Evolutionary conservation across 2,329 filamentous ascomycete genomes (phyloP), one percentile per base, ranked within the genome.

Genomic region (Paecilomyces sp.): DNA sequence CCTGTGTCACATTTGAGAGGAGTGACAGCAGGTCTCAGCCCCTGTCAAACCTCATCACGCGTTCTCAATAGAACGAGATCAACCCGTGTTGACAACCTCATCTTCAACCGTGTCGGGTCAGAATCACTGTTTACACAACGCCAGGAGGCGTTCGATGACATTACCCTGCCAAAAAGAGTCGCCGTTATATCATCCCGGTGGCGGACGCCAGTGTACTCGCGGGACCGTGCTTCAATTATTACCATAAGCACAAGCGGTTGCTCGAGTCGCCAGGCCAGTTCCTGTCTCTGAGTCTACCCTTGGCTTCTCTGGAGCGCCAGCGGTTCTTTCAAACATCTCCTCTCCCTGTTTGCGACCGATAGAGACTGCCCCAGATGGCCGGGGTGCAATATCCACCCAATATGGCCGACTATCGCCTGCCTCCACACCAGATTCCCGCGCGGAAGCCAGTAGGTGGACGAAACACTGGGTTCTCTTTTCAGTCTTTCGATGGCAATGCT

Each of bases 361-460:
- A 22, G 18, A 47, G 9, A 18, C 30, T 50, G 55, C 22, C 57
- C 56, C 66, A 62, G 57, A 71, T 73, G 70, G 68, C 68, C 59
- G 64, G 64, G 61, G 63, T 68, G 57, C 67, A 71, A 54, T 60
- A 64, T 62, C 58, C 66, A 63, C 66, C 65, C 64, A 74, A 64
- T 59, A 72, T 55, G 41, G 54, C 72, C 57, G 73, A 75, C 58
- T 74, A 74, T 64, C 72, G 73, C 61, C 61, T 74, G 57, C 71
- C 71, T 56, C 66, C 70, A 36, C 72, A 74, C 59, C 70, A 74
- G 62, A 65, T 50, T 28, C 30, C 57, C 22, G 31, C 24, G 33
- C 63, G 63, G 54, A 61, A 60, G 47, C 60, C 63, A 28, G 34
- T 64, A 36, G 53, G 30, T 12, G 50, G 54, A 36, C 59, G 58